A percentile compares a stretch with the other conserved stretches of the same genome.
Evolutionary conservation across 768 basidiomycete species (phyloP).

Genomic region (Trametes cingulata): DNA sequence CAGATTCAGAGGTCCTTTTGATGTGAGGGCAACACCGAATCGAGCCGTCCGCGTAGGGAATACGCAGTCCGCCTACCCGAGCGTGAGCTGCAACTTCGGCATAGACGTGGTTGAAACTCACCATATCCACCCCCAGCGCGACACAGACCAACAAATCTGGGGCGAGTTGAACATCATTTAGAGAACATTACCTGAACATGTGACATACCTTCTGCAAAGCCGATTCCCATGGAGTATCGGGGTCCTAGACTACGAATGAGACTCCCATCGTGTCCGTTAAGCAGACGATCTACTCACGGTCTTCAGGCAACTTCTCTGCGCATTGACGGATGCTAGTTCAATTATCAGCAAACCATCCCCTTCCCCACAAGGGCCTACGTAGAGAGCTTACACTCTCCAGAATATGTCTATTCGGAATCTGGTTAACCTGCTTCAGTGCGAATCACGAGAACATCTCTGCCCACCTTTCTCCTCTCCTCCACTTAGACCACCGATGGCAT

Average conservation of each 20-base stretch:
- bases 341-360: neutral
- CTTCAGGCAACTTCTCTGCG: conserved; percentile 72
- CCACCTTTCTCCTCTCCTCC: conserved; percentile 91
- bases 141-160: conserved; percentile 87
- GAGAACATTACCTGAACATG: neutral
- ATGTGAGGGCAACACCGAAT: conserved; percentile 87
- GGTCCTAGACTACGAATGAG: conserved; percentile 53
- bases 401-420: conserved; percentile 58
- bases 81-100: neutral
- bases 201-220: conserved; percentile 80
- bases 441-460: conserved; percentile 1
- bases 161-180: neutral
- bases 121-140: conserved; percentile 93
- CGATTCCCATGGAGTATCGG: conserved; percentile 90
- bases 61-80: conserved; percentile 80
- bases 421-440: neutral
- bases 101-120: too few relatives aligned
- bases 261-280: neutral
- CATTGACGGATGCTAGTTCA: conserved; percentile 74
- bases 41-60: conserved; percentile 92
- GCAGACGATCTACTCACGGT: conserved; percentile 50
- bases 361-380: neutral
- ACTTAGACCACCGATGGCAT: conserved; percentile 87
- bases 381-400: conserved; percentile 70
- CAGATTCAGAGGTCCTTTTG: conserved; percentile 79